phyloP scores from a whole-genome alignment of 345 rosid genomes.

The Nephelium lappaceum region DNA sequence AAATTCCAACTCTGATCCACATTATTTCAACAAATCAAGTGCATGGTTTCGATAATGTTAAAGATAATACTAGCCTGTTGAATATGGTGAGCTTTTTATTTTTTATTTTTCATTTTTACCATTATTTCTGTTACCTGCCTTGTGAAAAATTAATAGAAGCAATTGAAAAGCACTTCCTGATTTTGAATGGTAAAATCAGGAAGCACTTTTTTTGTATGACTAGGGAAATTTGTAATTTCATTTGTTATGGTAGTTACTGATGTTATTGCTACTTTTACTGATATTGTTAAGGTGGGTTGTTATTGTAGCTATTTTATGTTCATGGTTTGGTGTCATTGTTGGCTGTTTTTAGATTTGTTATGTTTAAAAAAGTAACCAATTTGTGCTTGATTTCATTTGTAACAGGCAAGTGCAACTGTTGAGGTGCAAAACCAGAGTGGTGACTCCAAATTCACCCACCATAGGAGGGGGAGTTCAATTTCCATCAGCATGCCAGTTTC shows the following conservation, averaged over 20 bases:
- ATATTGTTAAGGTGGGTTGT: too few relatives aligned
- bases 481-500: constrained; percentile 77
- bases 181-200: too few relatives aligned
- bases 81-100: constrained; percentile 28
- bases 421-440: constrained; percentile 12
- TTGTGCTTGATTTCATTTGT: not conserved
- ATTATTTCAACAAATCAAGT: constrained; percentile 49
- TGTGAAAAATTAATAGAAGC: too few relatives aligned
- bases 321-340: not conserved
- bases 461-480: constrained; percentile 41
- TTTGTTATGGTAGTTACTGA: not conserved
- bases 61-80: not conserved
- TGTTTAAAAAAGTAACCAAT: not conserved
- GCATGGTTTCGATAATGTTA: constrained; percentile 48
- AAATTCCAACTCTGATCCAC: constrained; percentile 50
- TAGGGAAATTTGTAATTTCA: too few relatives aligned
- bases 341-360: not conserved
- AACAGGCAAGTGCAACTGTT: constrained; percentile 9
- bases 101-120: not conserved
- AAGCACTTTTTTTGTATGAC: too few relatives aligned
- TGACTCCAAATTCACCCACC: constrained; percentile 25
- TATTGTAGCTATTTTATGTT: too few relatives aligned
- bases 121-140: too few relatives aligned
- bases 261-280: not conserved
- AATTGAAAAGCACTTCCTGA: too few relatives aligned